Evolutionary conservation across 495 filamentous ascomycete species (phyloP).

Genomic region (Xanthoparmelia taractica): DNA sequence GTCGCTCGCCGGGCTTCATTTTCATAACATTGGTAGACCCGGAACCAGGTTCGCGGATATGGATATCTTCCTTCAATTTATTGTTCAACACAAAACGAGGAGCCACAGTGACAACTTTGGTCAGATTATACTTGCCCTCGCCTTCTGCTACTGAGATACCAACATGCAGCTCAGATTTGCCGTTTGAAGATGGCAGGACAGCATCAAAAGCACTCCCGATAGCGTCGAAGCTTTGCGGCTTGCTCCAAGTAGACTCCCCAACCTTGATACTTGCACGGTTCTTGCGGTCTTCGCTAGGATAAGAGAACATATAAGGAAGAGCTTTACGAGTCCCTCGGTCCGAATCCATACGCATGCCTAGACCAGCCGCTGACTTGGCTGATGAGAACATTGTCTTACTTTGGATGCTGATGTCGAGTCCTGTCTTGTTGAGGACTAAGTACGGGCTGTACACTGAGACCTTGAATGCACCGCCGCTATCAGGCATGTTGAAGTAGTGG

Average conservation of each 20-base stretch:
- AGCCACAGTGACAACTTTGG: conserved; percentile 87
- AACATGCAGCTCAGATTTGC: conserved; percentile 75
- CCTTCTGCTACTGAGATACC: conserved; percentile 84
- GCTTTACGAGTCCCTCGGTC: conserved; percentile 53
- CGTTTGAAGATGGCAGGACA: conserved; percentile 61
- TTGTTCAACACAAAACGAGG: conserved; percentile 94
- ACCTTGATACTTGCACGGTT: conserved; percentile 84
- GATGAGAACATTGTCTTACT: conserved; percentile 80
- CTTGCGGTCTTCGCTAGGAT: conserved; percentile 70
- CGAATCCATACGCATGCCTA: conserved; percentile 51
- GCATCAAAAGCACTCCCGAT: conserved; percentile 87
- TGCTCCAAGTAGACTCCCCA: conserved; percentile 88
- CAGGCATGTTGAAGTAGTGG: conserved; percentile 86
- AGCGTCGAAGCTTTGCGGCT: conserved; percentile 96
- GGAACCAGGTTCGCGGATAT: conserved; percentile 71
- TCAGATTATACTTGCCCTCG: conserved; percentile 94
- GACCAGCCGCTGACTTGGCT: conserved; percentile 72
- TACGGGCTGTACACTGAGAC: conserved; percentile 91
- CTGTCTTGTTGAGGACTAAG: conserved; percentile 90
- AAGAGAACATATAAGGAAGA: conserved; percentile 93
- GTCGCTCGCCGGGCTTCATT: conserved; percentile 64
- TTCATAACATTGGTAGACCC: conserved; percentile 68
- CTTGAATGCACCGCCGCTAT: conserved; percentile 94
- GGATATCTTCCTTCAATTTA: conserved; percentile 76
- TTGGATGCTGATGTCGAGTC: conserved; percentile 77